These are phyloP conservation scores for Penicillium oxalicum DNA, from an alignment of 2,329 filamentous ascomycete species.

Conservation along the genomic window DNA sequence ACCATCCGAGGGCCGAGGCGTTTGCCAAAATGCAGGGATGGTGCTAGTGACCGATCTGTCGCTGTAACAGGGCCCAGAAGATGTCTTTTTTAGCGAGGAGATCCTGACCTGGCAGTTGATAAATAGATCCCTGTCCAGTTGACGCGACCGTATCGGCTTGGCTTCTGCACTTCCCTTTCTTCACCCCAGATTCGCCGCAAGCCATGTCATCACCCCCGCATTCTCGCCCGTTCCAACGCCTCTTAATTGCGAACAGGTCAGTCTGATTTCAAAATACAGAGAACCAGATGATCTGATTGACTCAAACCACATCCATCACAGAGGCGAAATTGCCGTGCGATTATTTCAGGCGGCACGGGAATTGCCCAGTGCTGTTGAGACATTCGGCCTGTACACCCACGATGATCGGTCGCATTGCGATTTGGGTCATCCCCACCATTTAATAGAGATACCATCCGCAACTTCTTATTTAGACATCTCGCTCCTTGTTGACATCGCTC, in stretches of 20 bases:
- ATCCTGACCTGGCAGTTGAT: too few species aligned
- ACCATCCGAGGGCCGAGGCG: slow-evolving; percentile 19
- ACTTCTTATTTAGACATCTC: slow-evolving; percentile 50
- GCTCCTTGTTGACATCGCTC: slow-evolving; percentile 43
- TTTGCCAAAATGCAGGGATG: neutral
- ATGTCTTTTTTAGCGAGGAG: too few species aligned
- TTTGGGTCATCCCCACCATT: slow-evolving; percentile 43
- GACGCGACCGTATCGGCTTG: neutral
- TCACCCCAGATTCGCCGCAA: slow-evolving; percentile 8
- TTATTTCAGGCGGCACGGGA: slow-evolving; percentile 57
- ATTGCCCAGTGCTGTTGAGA: slow-evolving; percentile 45
- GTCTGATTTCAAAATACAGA: neutral
- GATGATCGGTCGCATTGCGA: slow-evolving; percentile 52
- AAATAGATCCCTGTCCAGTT: neutral
- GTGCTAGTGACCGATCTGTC: neutral
- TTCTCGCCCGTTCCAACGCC: slow-evolving; percentile 41
- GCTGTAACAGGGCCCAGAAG: neutral
- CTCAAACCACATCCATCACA: slow-evolving; percentile 18
- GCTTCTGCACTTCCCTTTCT: neutral
- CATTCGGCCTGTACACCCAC: slow-evolving; percentile 51
- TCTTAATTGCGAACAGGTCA: slow-evolving; percentile 52
- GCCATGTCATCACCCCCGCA: slow-evolving; percentile 21
- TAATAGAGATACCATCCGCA: slow-evolving; percentile 47
- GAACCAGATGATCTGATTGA: neutral
- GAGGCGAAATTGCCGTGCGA: slow-evolving; percentile 59